These are phyloP conservation scores for Diaporthe sp. DNA, from an alignment of 2,329 filamentous ascomycete species.

Conservation along the genomic window DNA sequence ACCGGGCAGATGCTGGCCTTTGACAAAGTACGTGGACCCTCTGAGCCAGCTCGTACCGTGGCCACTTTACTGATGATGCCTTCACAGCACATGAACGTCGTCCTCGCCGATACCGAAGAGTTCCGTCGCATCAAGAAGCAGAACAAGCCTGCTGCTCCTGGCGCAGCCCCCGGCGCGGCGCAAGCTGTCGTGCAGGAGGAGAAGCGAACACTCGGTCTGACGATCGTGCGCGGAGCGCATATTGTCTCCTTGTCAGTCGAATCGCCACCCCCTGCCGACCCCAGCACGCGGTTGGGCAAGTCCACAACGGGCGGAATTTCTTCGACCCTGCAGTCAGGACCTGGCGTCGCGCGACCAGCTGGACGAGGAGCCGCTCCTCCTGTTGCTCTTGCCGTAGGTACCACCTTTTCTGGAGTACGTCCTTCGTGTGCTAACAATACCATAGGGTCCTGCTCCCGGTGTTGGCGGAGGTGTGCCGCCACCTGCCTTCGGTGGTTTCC, in stretches of 20 bases:
- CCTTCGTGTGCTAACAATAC: constrained; percentile 43
- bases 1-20: constrained; percentile 98
- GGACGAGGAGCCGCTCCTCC: constrained; percentile 81
- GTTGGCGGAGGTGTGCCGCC: constrained; percentile 82
- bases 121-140: constrained; percentile 93
- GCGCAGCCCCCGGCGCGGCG: constrained; percentile 70
- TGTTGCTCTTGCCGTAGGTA: constrained; percentile 81
- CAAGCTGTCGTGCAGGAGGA: constrained; percentile 91
- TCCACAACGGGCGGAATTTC: constrained; percentile 77
- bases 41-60: neutral
- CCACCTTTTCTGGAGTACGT: neutral
- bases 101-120: constrained; percentile 98
- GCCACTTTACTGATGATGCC: constrained; percentile 28
- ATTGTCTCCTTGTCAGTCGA: constrained; percentile 97
- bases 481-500: constrained; percentile 66
- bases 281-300: constrained; percentile 88
- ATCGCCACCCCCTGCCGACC: constrained; percentile 94
- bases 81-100: constrained; percentile 95
- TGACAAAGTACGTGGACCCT: constrained; percentile 79
- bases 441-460: constrained; percentile 83
- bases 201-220: constrained; percentile 95
- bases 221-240: constrained; percentile 93
- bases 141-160: constrained; percentile 77
- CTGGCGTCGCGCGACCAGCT: constrained; percentile 91
- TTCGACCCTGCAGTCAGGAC: constrained; percentile 82